These are phyloP conservation scores for Babjeviella inositovora DNA, from an alignment of 805 yeast species.

Conservation along the genomic window DNA sequence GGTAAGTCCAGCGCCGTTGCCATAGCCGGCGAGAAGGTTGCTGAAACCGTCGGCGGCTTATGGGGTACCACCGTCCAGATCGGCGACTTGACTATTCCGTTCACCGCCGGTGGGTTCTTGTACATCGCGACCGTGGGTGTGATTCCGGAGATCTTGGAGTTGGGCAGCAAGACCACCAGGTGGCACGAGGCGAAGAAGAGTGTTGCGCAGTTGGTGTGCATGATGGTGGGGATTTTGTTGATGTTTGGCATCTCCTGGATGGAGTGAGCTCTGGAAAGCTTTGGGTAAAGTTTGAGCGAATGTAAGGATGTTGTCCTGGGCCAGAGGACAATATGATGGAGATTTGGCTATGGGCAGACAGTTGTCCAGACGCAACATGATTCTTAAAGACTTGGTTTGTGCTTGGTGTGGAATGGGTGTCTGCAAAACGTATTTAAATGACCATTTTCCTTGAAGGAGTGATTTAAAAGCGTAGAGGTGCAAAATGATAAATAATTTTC, in stretches of 20 bases:
- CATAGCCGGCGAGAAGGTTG: neutral
- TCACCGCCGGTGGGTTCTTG: slow-evolving; percentile 65
- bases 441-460: too few species aligned
- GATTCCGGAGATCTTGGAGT: slow-evolving; percentile 53
- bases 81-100: slow-evolving; percentile 43
- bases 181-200: slow-evolving; percentile 19
- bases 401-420: too few species aligned
- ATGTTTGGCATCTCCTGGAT: slow-evolving; percentile 38
- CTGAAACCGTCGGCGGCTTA: slow-evolving; percentile 14
- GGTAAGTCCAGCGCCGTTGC: slow-evolving; percentile 5
- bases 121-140: slow-evolving; percentile 63
- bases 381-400: too few species aligned
- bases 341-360: too few species aligned
- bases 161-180: slow-evolving; percentile 16
- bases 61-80: slow-evolving; percentile 33
- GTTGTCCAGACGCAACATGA: too few species aligned
- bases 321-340: too few species aligned
- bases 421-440: too few species aligned
- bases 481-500: too few species aligned
- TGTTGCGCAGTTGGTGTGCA: slow-evolving; percentile 26
- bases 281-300: too few species aligned
- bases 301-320: too few species aligned
- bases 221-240: slow-evolving; percentile 35
- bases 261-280: too few species aligned
- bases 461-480: too few species aligned